Evolutionary conservation across 2,329 filamentous ascomycete species (phyloP), one percentile per base, ranked within the genome.

Genomic region (Venturia oleaginea): DNA sequence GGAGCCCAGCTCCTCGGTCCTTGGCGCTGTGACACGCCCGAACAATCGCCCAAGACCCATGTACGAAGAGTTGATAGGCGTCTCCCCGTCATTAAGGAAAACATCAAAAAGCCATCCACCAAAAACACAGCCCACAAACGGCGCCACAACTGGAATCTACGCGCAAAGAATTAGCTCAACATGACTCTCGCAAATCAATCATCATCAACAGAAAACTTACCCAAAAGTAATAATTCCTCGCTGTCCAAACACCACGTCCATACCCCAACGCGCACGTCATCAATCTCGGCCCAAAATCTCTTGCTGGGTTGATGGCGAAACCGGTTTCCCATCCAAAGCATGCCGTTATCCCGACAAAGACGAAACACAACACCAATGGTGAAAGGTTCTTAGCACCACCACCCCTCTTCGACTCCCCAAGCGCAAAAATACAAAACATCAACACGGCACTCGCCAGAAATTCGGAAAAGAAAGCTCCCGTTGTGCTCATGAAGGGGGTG

Each of bases 11-110:
- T 19, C 51, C 30, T 57, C 51, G 37, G 59, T 60, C 17, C 37
- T 43, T 40, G 59, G 34, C 59, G 34, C 37, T 40, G 37, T 64
- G 43, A 37, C 48, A 17, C 32, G 62, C 2, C 48, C 27, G 15
- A 55, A 46, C 6, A 64, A 22, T 3, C 48, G 24, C 10, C 34
- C 48, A 11, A 64, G 22, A 57, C 62, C 62, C 62, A 64, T 57
- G 27, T 54, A 59, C 0, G 62, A 17, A n/a, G 46, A 54, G 30
- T 64, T 64, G 43, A 64, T 64, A n/a, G 62, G 62, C 2, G 37
- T 64, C 22, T 64, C 63, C 15, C 40, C 57, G 22, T 64, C 63
- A 51, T 60, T 37, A 15, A 64, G 77, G 71, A 64, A 64, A 34
- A 61, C 32, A 57, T 64, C 63, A 32, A 42, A 61, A 13, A 64